Evolutionary conservation across 768 basidiomycete species (phyloP), one percentile per base, ranked within the genome.

Genomic region (Serendipita indica): DNA sequence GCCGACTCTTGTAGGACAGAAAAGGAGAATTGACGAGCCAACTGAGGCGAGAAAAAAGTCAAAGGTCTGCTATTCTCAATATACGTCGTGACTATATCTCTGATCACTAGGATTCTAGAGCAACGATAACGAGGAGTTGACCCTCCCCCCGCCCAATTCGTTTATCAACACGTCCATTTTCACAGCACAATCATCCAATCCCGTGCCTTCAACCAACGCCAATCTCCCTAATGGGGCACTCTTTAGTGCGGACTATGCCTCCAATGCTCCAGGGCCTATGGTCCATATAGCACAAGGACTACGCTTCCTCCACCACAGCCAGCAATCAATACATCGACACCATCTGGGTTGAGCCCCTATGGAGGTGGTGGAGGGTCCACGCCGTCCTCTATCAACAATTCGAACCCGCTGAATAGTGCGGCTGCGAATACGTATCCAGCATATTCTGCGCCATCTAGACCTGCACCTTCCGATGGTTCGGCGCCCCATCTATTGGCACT

Each of bases 21-120:
- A 57, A 16, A 34, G 33, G 39, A 27, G 18, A 58, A n/a, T 32
- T 45, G 54, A 41, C 49, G 39, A 62, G 58, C 54, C 46, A 3
- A 25, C 13, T 4, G 22, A 16, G n/a, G 41, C 58, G 7, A 33
- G 43, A 25, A 54, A 41, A 27, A 59, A 54, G 7, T 28, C 52
- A 13, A 59, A 52, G 41, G 45, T 59, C 32, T 18, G 56, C 28
- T 13, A 28, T 59, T 1, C 27, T 28, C 18, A 18, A 39, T 39
- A 39, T 39, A 39, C 13, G 18, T 12, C n/a, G 35, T 13, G 13
- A 13, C 18, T 1, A 12, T 39, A 12, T 39, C 18, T 39, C 35
- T 39, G 35, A 39, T 39, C 35, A 39, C 35, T 13, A 39, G 13
- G 13, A 13, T 39, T 39, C n/a, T n/a, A n/a, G n/a, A 39, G 18